These are phyloP conservation scores for Prunus yedoensis DNA, from an alignment of 331 rosid genomes.

Conservation along the genomic window DNA sequence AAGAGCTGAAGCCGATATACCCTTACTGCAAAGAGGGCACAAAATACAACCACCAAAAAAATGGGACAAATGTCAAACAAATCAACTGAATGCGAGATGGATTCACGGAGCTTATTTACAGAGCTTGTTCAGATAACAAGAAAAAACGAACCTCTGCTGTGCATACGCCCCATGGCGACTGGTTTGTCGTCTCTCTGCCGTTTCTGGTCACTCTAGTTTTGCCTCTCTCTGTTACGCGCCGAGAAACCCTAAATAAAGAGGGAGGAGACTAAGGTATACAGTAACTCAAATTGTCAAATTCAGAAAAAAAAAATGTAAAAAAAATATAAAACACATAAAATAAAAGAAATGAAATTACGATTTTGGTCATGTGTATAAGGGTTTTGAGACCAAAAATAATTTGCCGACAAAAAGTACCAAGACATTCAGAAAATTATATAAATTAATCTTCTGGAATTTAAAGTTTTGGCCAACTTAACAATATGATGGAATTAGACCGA, in stretches of 20 bases:
- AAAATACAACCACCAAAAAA: neutral
- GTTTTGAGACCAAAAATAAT: too few relatives aligned
- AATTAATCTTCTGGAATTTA: too few relatives aligned
- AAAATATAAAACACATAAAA: too few relatives aligned
- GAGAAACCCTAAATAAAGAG: slow-evolving; percentile 12
- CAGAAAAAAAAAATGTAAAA: neutral
- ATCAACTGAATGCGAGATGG: neutral
- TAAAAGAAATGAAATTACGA: too few relatives aligned
- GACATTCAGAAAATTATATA: too few relatives aligned
- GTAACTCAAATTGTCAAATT: neutral
- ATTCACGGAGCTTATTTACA: neutral
- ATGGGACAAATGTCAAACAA: neutral
- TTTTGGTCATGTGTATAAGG: too few relatives aligned
- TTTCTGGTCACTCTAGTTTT: neutral
- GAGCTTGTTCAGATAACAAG: neutral
- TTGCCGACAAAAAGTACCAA: too few relatives aligned
- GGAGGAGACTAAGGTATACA: too few relatives aligned
- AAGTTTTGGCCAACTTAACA: too few relatives aligned
- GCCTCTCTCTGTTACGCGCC: slow-evolving; percentile 4
- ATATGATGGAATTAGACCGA: too few relatives aligned
- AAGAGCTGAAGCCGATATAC: slow-evolving; percentile 68
- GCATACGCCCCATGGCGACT: slow-evolving; percentile 66
- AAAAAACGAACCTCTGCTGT: slow-evolving; percentile 42
- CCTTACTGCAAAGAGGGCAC: slow-evolving; percentile 45
- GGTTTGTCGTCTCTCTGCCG: neutral